A percentile compares a stretch with the other conserved stretches of the same genome.
phyloP scores from a whole-genome alignment of 164 flowering plant genomes.

The Magnolia officinalis region DNA sequence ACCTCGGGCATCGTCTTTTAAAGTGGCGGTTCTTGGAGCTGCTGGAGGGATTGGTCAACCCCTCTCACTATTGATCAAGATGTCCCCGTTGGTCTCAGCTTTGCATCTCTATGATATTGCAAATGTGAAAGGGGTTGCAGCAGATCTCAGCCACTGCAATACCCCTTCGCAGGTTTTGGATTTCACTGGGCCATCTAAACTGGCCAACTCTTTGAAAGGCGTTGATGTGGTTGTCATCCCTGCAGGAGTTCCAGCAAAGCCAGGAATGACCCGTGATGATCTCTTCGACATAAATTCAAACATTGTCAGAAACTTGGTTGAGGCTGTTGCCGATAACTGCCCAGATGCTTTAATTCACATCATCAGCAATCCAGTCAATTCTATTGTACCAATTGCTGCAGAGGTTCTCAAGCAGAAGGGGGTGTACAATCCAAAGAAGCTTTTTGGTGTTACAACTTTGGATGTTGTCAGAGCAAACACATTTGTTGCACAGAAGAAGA shows the following conservation, averaged over 20 bases:
- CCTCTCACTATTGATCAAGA: conserved; percentile 13
- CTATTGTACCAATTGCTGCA: conserved; percentile 49
- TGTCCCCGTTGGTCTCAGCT: conserved; percentile 23
- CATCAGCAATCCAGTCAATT: conserved; percentile 37
- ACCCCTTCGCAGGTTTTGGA: conserved; percentile 17
- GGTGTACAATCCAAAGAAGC: conserved; percentile 40
- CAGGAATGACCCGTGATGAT: conserved; percentile 43
- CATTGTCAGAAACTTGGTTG: conserved; percentile 32
- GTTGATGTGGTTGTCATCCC: conserved; percentile 19
- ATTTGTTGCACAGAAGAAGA: conserved; percentile 36
- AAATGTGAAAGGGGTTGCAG: conserved; percentile 24
- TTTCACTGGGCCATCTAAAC: conserved; percentile 18
- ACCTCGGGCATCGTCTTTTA: conserved; percentile 3
- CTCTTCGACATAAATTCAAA: conserved; percentile 43
- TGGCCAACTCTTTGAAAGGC: conserved; percentile 14
- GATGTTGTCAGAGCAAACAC: conserved; percentile 23
- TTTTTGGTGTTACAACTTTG: conserved; percentile 22
- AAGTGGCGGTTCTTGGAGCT: conserved; percentile 12
- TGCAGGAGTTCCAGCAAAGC: conserved; percentile 33
- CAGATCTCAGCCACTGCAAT: conserved; percentile 22
- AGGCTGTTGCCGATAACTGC: conserved; percentile 31
- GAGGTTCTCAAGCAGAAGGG: conserved; percentile 48
- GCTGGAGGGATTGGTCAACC: conserved; percentile 20
- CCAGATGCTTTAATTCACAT: conserved; percentile 42
- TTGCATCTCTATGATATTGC: conserved; percentile 22